A percentile compares a stretch with the other conserved stretches of the same genome.
phyloP scores from a whole-genome alignment of 306 rosid genomes.

The Oxytropis ochrocephala region DNA sequence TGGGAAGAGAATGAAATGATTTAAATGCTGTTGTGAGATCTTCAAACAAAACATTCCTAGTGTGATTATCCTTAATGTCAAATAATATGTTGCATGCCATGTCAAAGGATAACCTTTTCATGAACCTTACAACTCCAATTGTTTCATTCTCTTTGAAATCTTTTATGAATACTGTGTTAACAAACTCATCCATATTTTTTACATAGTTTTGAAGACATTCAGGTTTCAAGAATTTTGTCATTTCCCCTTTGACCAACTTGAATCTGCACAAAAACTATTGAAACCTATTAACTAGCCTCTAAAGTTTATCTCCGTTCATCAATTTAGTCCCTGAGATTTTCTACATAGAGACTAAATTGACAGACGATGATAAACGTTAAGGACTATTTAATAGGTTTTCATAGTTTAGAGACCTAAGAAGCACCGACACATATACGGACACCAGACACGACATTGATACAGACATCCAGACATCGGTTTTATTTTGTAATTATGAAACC shows the following conservation, averaged over 20 bases:
- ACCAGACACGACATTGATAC: no score
- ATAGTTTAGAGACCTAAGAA: no score
- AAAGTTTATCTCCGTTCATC: no score
- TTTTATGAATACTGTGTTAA: neutral
- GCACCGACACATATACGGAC: no score
- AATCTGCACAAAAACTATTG: slow-evolving; percentile 3
- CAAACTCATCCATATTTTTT: slow-evolving; percentile 38
- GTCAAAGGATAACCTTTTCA: slow-evolving; percentile 37
- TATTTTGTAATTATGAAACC: no score
- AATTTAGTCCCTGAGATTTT: no score
- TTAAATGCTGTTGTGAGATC: slow-evolving; percentile 31
- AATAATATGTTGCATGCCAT: slow-evolving; percentile 37
- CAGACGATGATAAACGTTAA: no score
- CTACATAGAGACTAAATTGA: no score
- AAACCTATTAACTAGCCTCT: no score
- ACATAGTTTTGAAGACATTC: slow-evolving; percentile 43
- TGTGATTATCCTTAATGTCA: slow-evolving; percentile 38
- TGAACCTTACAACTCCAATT: slow-evolving; percentile 27
- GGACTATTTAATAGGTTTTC: no score
- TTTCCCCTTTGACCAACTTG: slow-evolving; percentile 31
- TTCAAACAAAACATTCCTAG: slow-evolving; percentile 28
- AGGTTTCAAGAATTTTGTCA: slow-evolving; percentile 48
- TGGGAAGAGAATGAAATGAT: slow-evolving; percentile 37
- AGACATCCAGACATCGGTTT: no score
- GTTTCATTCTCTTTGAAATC: slow-evolving; percentile 31